Percentiles rank a stretch among this genome's conserved stretches.
phyloP scores from a whole-genome alignment of 1,139 yeast species.

The Magnusiomyces sp. region DNA sequence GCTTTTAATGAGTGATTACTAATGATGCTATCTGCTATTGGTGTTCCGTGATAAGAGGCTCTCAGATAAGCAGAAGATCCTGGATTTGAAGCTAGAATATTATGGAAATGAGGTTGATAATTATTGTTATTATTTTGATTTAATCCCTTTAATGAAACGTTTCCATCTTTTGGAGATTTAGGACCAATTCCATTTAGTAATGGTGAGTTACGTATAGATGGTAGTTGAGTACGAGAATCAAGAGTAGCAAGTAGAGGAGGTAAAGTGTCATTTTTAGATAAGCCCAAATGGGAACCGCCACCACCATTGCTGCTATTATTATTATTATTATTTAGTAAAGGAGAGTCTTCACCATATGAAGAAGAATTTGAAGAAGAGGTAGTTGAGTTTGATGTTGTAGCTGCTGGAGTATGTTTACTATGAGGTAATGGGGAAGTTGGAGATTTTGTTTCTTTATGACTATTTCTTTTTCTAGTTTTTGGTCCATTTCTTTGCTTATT shows the following conservation, averaged over 20 bases:
- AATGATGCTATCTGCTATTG: conserved; percentile 5
- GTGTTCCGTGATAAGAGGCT: conserved; percentile 5
- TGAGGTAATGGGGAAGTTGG: neutral
- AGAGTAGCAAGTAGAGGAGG: conserved; percentile 5
- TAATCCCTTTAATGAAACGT: too few species aligned
- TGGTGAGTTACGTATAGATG: conserved; percentile 1
- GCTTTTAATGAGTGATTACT: conserved; percentile 7
- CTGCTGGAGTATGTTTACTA: neutral
- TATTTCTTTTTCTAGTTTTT: conserved; percentile 5
- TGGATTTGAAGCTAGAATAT: neutral
- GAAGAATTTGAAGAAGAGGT: conserved; percentile 1
- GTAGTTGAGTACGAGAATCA: neutral
- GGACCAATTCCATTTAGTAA: neutral
- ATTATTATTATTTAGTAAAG: too few species aligned
- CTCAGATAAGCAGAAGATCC: conserved; percentile 1
- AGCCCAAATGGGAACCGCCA: too few species aligned
- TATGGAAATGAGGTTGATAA: neutral
- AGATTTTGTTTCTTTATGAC: neutral
- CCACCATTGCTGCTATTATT: too few species aligned
- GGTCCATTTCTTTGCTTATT: conserved; percentile 5
- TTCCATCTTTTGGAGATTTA: too few species aligned
- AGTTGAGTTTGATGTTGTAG: conserved; percentile 1
- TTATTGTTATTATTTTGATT: neutral
- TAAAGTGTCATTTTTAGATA: neutral
- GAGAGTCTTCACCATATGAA: neutral